phyloP scores from a whole-genome alignment of 371 early-diverging fungal genomes.

The Lichtheimia ramosa region DNA sequence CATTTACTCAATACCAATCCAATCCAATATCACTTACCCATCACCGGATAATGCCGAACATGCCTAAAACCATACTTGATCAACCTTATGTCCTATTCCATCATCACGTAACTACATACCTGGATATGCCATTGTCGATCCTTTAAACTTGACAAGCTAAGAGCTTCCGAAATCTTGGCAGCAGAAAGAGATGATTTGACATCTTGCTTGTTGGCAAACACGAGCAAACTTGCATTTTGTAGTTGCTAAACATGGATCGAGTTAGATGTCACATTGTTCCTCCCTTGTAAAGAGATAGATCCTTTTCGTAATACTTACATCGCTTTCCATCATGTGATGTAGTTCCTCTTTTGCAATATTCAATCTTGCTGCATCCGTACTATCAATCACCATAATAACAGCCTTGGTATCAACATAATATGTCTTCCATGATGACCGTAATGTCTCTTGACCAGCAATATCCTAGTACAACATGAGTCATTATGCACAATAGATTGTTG shows the following conservation, averaged over 20 bases:
- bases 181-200: conserved; percentile 66
- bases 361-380: conserved; percentile 67
- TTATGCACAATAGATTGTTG: background rate
- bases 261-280: background rate
- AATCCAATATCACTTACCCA: conserved; percentile 46
- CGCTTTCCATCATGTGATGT: conserved; percentile 75
- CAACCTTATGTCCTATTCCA: background rate
- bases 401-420: conserved; percentile 76
- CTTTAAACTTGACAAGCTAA: conserved; percentile 61
- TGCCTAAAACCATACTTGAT: conserved; percentile 30
- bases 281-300: background rate
- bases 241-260: conserved; percentile 43
- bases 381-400: conserved; percentile 79
- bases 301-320: conserved; percentile 36
- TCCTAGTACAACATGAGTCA: conserved; percentile 37
- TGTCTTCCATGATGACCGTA: conserved; percentile 72
- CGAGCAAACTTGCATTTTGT: conserved; percentile 60
- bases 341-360: conserved; percentile 66
- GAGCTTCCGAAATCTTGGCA: conserved; percentile 68
- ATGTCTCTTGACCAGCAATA: conserved; percentile 74
- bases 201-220: conserved; percentile 79
- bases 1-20: background rate
- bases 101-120: conserved; percentile 27
- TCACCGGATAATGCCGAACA: conserved; percentile 77
- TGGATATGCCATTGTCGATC: conserved; percentile 81